Conservation (phyloP, 768 basidiomycete species). For the Suillus discolor region DNA sequence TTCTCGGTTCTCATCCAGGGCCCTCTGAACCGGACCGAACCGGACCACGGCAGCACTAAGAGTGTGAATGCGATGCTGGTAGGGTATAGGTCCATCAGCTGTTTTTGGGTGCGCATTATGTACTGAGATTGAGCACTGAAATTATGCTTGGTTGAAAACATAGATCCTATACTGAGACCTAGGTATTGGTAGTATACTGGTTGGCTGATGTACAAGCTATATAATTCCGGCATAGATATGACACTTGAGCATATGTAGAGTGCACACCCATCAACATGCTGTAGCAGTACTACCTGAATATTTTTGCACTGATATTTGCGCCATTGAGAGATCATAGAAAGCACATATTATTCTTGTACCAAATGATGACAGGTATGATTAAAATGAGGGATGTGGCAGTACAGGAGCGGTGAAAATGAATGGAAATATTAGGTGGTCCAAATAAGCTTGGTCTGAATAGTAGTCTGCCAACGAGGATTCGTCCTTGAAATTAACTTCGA, state of each 20-base stretch:
- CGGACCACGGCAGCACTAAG: no score
- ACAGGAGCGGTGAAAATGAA: not conserved
- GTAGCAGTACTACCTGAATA: not conserved
- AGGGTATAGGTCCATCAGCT: not conserved
- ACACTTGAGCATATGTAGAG: constrained; percentile 1
- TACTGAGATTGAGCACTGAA: not conserved
- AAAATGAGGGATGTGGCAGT: not conserved
- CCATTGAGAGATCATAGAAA: not conserved
- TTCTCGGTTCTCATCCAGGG: no score
- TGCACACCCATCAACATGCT: not conserved
- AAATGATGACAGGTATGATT: not conserved
- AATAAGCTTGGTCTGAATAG: not conserved
- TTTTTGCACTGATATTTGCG: not conserved
- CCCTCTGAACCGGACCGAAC: no score
- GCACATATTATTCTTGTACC: not conserved
- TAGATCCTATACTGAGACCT: not conserved
- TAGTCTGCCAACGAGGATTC: no score
- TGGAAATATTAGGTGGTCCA: not conserved
- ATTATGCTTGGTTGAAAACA: not conserved
- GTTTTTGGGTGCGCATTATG: not conserved
- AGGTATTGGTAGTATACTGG: not conserved
- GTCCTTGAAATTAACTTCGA: no score
- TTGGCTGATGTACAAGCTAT: not conserved
- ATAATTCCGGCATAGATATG: not conserved
- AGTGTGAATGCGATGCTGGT: no score